Percentiles rank a stretch among this genome's conserved stretches.
Evolutionary conservation across 176 grass and related monocot species (phyloP).

Genomic region (Zoysia japonica): DNA sequence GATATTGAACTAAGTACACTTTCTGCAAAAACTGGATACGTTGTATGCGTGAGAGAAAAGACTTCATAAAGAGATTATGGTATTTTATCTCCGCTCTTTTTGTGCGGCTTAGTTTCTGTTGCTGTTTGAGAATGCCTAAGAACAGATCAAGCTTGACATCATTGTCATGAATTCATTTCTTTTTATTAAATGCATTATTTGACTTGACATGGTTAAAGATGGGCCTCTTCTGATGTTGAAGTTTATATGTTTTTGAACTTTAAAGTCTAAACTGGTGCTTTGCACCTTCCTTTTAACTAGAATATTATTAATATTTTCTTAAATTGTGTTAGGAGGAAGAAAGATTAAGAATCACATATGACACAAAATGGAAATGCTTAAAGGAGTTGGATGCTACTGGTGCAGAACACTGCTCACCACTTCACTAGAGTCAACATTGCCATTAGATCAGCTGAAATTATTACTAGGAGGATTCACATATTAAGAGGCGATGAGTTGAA

Average conservation of each 20-base stretch:
- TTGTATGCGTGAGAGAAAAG: conserved; percentile 84
- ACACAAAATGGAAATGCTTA: conserved; percentile 73
- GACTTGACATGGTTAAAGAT: neutral
- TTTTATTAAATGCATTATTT: neutral
- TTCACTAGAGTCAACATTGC: conserved; percentile 53
- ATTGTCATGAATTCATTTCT: neutral
- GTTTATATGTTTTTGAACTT: neutral
- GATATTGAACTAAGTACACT: conserved; percentile 67
- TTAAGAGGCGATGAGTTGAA: conserved; percentile 72
- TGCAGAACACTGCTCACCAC: conserved; percentile 61
- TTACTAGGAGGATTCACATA: conserved; percentile 75
- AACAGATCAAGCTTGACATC: neutral
- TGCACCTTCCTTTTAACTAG: neutral
- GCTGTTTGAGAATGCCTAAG: neutral
- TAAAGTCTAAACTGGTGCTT: neutral
- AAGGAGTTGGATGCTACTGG: conserved; percentile 69
- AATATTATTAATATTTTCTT: conserved; percentile 8
- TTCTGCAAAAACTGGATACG: conserved; percentile 69
- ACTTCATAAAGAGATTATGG: conserved; percentile 85
- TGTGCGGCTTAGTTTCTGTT: neutral
- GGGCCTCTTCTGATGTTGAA: neutral
- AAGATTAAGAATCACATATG: conserved; percentile 72
- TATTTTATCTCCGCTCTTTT: conserved; percentile 37
- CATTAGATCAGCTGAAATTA: conserved; percentile 69
- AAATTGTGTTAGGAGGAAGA: conserved; percentile 71